Base-by-base conservation (phyloP, 441 rosid genomes). In the Aleurites moluccanus region DNA sequence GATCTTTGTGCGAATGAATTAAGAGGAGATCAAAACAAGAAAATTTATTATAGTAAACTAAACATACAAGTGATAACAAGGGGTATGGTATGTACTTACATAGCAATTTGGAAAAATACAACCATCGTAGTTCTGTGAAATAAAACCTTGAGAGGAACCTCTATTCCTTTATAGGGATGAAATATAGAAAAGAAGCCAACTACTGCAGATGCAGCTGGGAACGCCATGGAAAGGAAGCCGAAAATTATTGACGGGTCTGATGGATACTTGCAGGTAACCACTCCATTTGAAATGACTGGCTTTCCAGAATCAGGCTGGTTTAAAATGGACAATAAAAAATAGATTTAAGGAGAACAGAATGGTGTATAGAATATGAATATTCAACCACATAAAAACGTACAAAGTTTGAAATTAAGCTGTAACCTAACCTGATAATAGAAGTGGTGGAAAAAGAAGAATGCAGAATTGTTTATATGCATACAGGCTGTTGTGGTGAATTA, bases 161-260 rank as follows among this genome's bases (percentile, higher is more conserved):
- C 69, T 77, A 77, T 92, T 21, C 94, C 94, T 74, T 86, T 83
- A 83, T 90, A 92, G 47, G 97, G 88, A 59, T 86, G 81, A 83
- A 92, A 86, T 75, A 90, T 80, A 62, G 96, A 83, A 57, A 70
- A 30, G 78, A 83, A 84, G 2, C 94, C 97, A 7, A 84, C 86
- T 1, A 56, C 66, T 7, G 89, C 74, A 62, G 86, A 77, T 14
- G 89, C 83, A 8, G 81, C 44, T 52, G 89, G 94, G 72, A n/a
- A n/a, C n/a, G n/a, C n/a, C n/a, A n/a, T n/a, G n/a, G n/a, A n/a
- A n/a, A n/a, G n/a, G n/a, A 47, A 47, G 52, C 52, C 52, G 16
- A 47, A 47, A 47, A 47, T 47, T 14, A 4, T 0, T 0, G 52
- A 47, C 3, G 3, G 14, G 52, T 47, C 2, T 14, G 52, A 47